These are phyloP conservation scores for Ostreobium quekettii DNA, from an alignment of 139 green algal species.

Conservation along the genomic window DNA sequence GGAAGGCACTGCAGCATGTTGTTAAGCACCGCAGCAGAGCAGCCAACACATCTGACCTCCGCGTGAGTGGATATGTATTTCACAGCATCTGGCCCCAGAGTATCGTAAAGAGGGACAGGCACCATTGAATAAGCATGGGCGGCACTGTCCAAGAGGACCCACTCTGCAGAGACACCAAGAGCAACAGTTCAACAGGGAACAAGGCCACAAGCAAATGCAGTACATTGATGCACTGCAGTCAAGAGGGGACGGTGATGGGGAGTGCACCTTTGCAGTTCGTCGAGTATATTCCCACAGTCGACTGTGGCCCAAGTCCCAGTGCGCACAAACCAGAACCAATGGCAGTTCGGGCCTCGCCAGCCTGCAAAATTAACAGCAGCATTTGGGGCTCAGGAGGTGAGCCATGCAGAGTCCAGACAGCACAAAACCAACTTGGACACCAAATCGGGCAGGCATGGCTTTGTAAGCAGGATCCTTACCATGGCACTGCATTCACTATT, in stretches of 20 bases:
- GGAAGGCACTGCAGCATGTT: constrained; percentile 61
- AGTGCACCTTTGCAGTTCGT: constrained; percentile 64
- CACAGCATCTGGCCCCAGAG: constrained; percentile 85
- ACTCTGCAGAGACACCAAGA: constrained; percentile 50
- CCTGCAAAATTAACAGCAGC: constrained; percentile 22
- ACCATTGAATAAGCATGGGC: constrained; percentile 78
- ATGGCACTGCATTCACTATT: too few relatives aligned
- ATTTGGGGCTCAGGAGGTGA: too few relatives aligned
- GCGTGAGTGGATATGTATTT: constrained; percentile 92
- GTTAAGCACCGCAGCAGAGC: constrained; percentile 52
- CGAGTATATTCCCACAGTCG: constrained; percentile 78
- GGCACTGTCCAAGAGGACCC: constrained; percentile 80
- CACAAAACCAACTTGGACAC: too few relatives aligned
- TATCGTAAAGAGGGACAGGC: constrained; percentile 95
- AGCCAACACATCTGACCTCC: constrained; percentile 72
- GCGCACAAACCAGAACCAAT: constrained; percentile 82
- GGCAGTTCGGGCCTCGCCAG: constrained; percentile 60
- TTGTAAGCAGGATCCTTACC: too few relatives aligned
- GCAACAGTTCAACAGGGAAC: background rate
- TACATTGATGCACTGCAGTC: background rate
- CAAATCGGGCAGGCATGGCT: too few relatives aligned
- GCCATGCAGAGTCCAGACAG: too few relatives aligned
- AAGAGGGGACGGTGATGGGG: background rate
- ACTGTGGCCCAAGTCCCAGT: constrained; percentile 59
- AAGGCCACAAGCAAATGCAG: background rate